Base-by-base conservation (phyloP, 23 red algal genomes). In the Gracilariopsis chorda region DNA sequence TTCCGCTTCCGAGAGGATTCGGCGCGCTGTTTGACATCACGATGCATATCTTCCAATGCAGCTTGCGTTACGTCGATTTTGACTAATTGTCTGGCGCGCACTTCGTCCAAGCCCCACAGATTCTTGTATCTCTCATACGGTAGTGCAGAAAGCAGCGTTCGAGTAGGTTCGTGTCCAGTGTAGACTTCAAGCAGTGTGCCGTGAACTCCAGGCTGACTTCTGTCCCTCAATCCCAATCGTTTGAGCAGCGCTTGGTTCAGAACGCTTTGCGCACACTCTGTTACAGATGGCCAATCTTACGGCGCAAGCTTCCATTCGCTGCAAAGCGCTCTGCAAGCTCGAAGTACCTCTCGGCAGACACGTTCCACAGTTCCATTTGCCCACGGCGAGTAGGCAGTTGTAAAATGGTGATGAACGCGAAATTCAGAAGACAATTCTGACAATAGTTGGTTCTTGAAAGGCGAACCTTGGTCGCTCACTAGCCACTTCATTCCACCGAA, bases 311-410 rank as follows among this genome's bases (percentile, higher is more conserved):
- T 90, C 51, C 51, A 79, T 17, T 90, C 86, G 2, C 7, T 32
- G 3, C 7, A 65, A 1, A 90, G 53, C 2, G 86, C 86, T 41
- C 41, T 77, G 32, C 28, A 56, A 25, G 86, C 86, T 29, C 69
- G 24, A 3, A 90, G n/a, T 48, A 90, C 86, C 48, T 90, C 70
- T 17, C 57, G 24, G 48, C 51, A 90, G 0, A 90, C 48, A n/a
- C 51, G 36, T 47, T 90, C 86, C 29, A 90, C 70, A 2, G 67
- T 77, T 42, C 86, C 86, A 64, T 90, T 90, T n/a, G 57, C 57
- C 57, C 57, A 62, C 14, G 13, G 57, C 28, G 8, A 32, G 57
- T 62, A 62, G 5, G 57, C 57, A 32, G 57, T 62, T 32, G 57
- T 62, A 32, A 62, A 62, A 32, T 62, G 13, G 44, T 75, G 68